A percentile compares a stretch with the other conserved stretches of the same genome.
phyloP scores from a whole-genome alignment of 345 rosid genomes.

The Hibiscus syriacus region DNA sequence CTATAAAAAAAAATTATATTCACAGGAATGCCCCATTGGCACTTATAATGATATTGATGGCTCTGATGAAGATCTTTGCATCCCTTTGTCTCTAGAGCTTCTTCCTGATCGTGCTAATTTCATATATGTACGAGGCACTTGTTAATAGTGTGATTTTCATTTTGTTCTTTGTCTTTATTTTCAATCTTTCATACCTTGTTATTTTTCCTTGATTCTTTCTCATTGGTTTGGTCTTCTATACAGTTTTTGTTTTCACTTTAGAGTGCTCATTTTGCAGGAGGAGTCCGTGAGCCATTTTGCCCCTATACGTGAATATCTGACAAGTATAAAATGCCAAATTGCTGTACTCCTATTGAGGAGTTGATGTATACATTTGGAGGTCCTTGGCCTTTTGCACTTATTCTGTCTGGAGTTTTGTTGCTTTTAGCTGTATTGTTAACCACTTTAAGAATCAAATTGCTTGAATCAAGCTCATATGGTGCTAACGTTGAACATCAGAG shows the following conservation, averaged over 20 bases:
- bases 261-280: constrained; percentile 35
- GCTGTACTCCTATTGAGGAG: constrained; percentile 94
- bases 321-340: constrained; percentile 90
- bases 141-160: background rate
- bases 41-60: constrained; percentile 84
- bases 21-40: constrained; percentile 97
- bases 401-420: constrained; percentile 57
- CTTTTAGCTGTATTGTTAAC: constrained; percentile 61
- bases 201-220: no score
- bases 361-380: constrained; percentile 86
- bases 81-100: constrained; percentile 64
- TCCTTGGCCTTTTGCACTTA: constrained; percentile 69
- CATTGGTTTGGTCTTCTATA: constrained; percentile 7
- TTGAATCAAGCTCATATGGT: constrained; percentile 50
- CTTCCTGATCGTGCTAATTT: constrained; percentile 84
- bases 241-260: constrained; percentile 13
- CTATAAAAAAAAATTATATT: constrained; percentile 8
- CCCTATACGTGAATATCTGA: constrained; percentile 86
- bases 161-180: constrained; percentile 8
- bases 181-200: no score
- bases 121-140: constrained; percentile 73
- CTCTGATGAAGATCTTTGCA: constrained; percentile 76
- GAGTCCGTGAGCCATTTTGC: constrained; percentile 59
- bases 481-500: constrained; percentile 49
- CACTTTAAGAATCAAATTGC: constrained; percentile 59